Evolutionary conservation across 2,329 filamentous ascomycete species (phyloP).

Genomic region (Fusarium tanahbumbuense): DNA sequence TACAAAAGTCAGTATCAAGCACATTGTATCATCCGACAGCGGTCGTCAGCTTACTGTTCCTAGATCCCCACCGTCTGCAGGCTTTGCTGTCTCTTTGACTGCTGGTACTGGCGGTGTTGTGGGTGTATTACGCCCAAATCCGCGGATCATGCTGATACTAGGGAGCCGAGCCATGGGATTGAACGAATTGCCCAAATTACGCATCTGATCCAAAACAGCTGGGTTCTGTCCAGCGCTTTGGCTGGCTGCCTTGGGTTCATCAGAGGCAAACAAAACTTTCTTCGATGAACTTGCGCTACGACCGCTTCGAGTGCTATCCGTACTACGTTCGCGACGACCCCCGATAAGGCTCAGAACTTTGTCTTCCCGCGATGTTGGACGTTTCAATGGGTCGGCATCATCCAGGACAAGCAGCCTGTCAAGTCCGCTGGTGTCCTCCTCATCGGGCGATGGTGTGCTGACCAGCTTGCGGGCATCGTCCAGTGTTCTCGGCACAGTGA

Average conservation of each 20-base stretch:
- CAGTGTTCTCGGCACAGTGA: slow-evolving; percentile 84
- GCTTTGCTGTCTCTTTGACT: slow-evolving; percentile 53
- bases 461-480: slow-evolving; percentile 94
- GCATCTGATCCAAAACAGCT: slow-evolving; percentile 81
- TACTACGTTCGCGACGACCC: slow-evolving; percentile 80
- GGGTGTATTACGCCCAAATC: slow-evolving; percentile 72
- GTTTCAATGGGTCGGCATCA: slow-evolving; percentile 49
- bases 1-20: slow-evolving; percentile 44
- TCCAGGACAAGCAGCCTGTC: slow-evolving; percentile 62
- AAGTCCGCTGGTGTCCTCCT: slow-evolving; percentile 70
- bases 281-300: slow-evolving; percentile 72
- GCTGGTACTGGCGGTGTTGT: slow-evolving; percentile 53
- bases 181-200: slow-evolving; percentile 81
- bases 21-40: background rate
- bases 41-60: slow-evolving; percentile 61
- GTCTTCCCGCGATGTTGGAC: slow-evolving; percentile 62
- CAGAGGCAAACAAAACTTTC: slow-evolving; percentile 63
- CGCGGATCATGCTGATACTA: slow-evolving; percentile 77
- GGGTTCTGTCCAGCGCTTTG: slow-evolving; percentile 54
- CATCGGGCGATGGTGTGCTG: slow-evolving; percentile 74
- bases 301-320: slow-evolving; percentile 76
- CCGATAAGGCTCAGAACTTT: slow-evolving; percentile 77
- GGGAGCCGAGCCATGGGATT: slow-evolving; percentile 86
- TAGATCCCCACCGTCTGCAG: slow-evolving; percentile 66
- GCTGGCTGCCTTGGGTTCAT: slow-evolving; percentile 49